phyloP scores from a whole-genome alignment of 2,329 filamentous ascomycete species.

The Alternaria tenuissima region DNA sequence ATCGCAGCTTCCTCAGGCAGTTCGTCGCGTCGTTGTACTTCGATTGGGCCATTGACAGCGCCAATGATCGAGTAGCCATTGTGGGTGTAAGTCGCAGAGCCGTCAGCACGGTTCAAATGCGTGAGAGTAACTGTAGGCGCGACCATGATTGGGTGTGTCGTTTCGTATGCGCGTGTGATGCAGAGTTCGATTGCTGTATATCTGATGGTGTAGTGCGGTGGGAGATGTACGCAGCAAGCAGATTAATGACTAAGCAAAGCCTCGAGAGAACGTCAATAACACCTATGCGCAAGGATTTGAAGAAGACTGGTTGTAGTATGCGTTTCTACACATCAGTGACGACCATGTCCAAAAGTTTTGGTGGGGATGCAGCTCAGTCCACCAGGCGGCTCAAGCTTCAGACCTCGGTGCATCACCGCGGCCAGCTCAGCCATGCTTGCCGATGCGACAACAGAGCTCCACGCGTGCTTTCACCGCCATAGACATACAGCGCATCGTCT shows the following conservation, averaged over 20 bases:
- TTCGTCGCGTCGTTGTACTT: conserved; percentile 88
- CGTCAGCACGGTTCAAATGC: conserved; percentile 74
- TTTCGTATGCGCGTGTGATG: conserved; percentile 4
- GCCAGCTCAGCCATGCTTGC: conserved; percentile 15
- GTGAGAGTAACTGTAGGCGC: conserved; percentile 44
- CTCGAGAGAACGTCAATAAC: not conserved
- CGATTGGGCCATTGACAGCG: conserved; percentile 90
- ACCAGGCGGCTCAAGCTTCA: conserved; percentile 25
- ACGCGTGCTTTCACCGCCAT: conserved; percentile 4
- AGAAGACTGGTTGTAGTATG: not conserved
- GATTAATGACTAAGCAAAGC: not conserved
- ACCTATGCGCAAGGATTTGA: not conserved
- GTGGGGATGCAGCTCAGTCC: conserved; percentile 34
- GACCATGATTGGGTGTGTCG: conserved; percentile 27
- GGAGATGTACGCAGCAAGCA: not conserved
- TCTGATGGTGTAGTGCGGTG: not conserved
- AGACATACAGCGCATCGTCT: conserved; percentile 1
- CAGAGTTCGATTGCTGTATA: not conserved
- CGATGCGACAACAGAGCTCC: conserved; percentile 9
- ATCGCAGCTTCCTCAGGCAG: conserved; percentile 89
- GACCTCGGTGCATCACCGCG: conserved; percentile 33
- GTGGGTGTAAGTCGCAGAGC: conserved; percentile 79
- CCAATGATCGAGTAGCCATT: conserved; percentile 82
- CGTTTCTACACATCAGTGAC: not conserved
- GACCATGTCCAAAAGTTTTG: conserved; percentile 33